Base-by-base conservation (phyloP, 129 eudicot species). In the Dittrichia graveolens region DNA sequence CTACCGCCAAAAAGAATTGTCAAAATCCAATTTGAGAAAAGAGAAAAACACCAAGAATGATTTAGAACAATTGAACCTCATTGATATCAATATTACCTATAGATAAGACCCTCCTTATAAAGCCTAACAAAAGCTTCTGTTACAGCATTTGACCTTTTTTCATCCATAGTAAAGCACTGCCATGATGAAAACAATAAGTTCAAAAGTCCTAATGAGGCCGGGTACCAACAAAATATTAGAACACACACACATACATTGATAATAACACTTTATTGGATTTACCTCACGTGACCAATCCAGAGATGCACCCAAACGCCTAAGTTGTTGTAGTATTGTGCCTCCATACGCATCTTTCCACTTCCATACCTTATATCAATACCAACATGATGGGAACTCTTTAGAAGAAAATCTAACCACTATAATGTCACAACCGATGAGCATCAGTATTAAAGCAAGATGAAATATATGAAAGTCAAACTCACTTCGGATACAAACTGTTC, bases 221-320 rank as follows among this genome's bases (percentile, higher is more conserved):
- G 2, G 8, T 48, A 45, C 12, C 45, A 67, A 19, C 40, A 45
- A 56, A 34, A 64, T 0, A 18, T 42, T 8, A 46, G 65, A 41
- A 58, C 54, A 24, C 31, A 24, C 31, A 24, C 31, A 24, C 31
- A 24, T 24, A 24, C 31, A n/a, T 15, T 52, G 15, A 8, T 24
- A 19, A 4, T 4, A 38, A 42, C 0, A 19, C 31, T n/a, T 55
- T 5, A 12, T 6, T 72, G 38, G 16, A 45, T 45, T 44, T 76
- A 94, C 98, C 97, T 94, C 98, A 46, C 98, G 95, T 24, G 98
- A 87, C 98, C 98, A 94, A 68, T 94, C 98, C 13, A 94, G 81
- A 76, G 98, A 87, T 9, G 99, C 96, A 84, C 99, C 99, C 69
- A 94, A 76, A 55, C 95, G 85, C 47, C 99, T 80, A 43, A 87